Conservation (phyloP, 2,329 filamentous ascomycete species). For the Penicillium brevicompactum region DNA sequence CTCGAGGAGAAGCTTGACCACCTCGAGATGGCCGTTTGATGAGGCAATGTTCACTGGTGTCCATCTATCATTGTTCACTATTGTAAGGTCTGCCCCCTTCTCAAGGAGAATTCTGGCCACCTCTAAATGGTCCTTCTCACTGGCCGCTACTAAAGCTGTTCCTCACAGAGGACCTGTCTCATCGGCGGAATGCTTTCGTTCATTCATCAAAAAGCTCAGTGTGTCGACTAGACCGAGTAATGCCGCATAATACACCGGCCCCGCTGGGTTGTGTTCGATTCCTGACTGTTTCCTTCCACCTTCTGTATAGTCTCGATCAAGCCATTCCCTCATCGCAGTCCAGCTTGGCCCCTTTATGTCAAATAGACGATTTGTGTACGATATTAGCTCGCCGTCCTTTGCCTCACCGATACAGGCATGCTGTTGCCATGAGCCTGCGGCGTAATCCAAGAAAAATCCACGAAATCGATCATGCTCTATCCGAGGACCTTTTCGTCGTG, state of each 20-base stretch:
- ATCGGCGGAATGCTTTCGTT: not conserved
- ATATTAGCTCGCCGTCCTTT: not conserved
- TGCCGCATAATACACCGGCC: slow-evolving; percentile 8
- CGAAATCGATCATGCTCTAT: not conserved
- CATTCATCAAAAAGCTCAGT: not conserved
- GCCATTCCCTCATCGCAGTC: not conserved
- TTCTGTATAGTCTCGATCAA: not conserved
- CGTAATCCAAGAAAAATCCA: slow-evolving; percentile 2
- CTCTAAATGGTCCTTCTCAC: not conserved
- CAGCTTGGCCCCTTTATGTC: slow-evolving; percentile 1
- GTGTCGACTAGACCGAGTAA: slow-evolving; percentile 2
- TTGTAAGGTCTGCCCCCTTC: no score
- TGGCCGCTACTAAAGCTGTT: not conserved
- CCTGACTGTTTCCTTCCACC: not conserved
- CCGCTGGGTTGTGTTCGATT: not conserved
- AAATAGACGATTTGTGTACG: not conserved
- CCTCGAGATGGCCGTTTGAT: no score
- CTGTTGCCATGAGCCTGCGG: slow-evolving; percentile 1
- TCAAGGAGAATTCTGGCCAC: not conserved
- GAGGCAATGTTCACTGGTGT: no score
- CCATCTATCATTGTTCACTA: no score
- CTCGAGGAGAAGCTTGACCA: no score
- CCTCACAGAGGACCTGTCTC: not conserved
- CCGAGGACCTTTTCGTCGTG: not conserved
- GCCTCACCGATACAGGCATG: not conserved